Conservation (phyloP, 2,329 filamentous ascomycete species). For the Trichoderma brevicompactum region DNA sequence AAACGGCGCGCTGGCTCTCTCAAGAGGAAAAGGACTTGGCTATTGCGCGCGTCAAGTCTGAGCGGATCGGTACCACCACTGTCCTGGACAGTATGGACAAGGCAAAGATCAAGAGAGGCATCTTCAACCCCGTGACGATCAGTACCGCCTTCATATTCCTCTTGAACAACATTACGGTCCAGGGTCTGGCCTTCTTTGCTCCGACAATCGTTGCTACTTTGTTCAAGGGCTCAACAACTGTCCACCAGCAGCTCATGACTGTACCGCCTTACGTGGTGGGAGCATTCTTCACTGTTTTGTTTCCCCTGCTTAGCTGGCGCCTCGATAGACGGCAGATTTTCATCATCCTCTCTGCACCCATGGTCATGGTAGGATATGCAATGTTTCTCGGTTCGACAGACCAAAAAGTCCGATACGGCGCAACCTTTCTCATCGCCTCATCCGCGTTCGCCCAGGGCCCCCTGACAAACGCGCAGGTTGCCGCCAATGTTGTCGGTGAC, state of each 20-base stretch:
- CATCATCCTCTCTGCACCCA: constrained; percentile 61
- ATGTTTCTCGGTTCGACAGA: constrained; percentile 67
- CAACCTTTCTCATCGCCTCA: constrained; percentile 69
- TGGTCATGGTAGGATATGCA: constrained; percentile 71
- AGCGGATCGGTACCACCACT: constrained; percentile 64
- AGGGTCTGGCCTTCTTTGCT: constrained; percentile 68
- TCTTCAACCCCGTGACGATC: constrained; percentile 66
- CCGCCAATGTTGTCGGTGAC: constrained; percentile 73
- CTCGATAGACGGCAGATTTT: constrained; percentile 64
- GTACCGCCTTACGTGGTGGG: constrained; percentile 73
- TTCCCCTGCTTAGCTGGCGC: constrained; percentile 66
- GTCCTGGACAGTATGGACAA: constrained; percentile 67
- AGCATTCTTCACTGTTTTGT: constrained; percentile 65
- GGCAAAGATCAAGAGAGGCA: constrained; percentile 63
- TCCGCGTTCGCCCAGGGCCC: constrained; percentile 68
- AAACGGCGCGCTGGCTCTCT: constrained; percentile 67
- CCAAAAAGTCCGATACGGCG: constrained; percentile 64
- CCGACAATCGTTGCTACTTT: constrained; percentile 72
- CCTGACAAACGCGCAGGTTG: constrained; percentile 68
- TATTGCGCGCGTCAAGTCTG: constrained; percentile 68
- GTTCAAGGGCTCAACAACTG: constrained; percentile 59
- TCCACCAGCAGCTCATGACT: constrained; percentile 70
- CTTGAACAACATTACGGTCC: constrained; percentile 60
- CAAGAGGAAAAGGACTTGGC: constrained; percentile 69
- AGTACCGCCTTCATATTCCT: constrained; percentile 63